Percentiles rank a stretch among this genome's conserved stretches.
phyloP scores from a whole-genome alignment of 2,329 filamentous ascomycete genomes.

The Fusarium heterosporum region DNA sequence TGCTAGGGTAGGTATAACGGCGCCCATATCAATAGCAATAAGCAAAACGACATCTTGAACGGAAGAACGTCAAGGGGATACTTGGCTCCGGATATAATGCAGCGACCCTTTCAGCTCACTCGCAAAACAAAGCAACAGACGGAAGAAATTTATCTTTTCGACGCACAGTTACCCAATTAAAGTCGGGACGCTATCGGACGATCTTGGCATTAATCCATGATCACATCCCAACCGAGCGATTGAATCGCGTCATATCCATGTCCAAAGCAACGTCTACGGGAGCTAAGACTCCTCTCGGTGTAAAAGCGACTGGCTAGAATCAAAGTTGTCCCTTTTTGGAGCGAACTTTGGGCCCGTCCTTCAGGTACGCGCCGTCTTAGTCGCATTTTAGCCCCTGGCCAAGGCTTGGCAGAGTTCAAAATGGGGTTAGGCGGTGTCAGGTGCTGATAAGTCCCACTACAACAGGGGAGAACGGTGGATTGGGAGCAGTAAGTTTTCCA shows the following conservation, averaged over 20 bases:
- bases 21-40: too few relatives aligned
- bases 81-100: too few relatives aligned
- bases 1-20: too few relatives aligned
- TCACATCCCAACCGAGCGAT: neutral
- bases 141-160: neutral
- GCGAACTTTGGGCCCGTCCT: neutral
- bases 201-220: neutral
- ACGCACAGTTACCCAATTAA: neutral
- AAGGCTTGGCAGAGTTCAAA: conserved; percentile 1
- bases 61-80: too few relatives aligned
- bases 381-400: conserved; percentile 9
- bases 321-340: neutral
- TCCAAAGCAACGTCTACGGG: conserved; percentile 6
- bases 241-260: neutral
- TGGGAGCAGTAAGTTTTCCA: neutral
- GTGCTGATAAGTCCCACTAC: conserved; percentile 22
- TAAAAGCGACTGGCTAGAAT: conserved; percentile 2
- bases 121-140: neutral
- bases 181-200: neutral
- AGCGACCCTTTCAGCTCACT: too few relatives aligned
- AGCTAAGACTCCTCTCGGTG: neutral
- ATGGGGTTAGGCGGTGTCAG: conserved; percentile 18
- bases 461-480: conserved; percentile 2
- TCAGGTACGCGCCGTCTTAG: neutral
- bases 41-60: neutral